These are phyloP conservation scores for Westerdykella aurantiaca DNA, from an alignment of 2,329 filamentous ascomycete genomes.

Conservation along the genomic window DNA sequence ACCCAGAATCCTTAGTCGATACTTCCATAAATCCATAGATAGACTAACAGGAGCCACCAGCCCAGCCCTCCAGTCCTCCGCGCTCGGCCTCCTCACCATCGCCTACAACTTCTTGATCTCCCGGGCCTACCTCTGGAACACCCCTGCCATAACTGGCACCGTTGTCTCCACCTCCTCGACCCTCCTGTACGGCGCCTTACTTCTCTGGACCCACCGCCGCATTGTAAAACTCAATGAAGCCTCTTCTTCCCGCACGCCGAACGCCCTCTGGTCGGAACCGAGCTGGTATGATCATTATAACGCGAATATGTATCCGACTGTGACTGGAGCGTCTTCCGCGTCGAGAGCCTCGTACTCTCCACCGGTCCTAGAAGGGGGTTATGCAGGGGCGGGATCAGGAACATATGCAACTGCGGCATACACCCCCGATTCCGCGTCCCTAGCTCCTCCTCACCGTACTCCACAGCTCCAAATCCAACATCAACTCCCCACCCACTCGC, in stretches of 20 bases:
- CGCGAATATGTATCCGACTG: constrained; percentile 43
- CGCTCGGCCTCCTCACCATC: constrained; percentile 45
- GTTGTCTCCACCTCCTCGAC: constrained; percentile 37
- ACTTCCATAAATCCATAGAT: background rate
- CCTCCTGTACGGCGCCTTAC: constrained; percentile 39
- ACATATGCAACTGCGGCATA: constrained; percentile 1
- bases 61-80: constrained; percentile 40
- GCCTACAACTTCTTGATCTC: constrained; percentile 45
- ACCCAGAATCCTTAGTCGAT: background rate
- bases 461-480: background rate
- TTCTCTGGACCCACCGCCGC: constrained; percentile 40
- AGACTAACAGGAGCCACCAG: constrained; percentile 19
- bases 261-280: constrained; percentile 32
- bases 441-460: background rate
- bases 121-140: constrained; percentile 39
- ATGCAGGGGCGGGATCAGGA: too few species aligned
- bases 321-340: constrained; percentile 7
- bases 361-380: too few species aligned
- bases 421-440: background rate
- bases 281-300: constrained; percentile 43
- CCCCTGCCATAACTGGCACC: constrained; percentile 40
- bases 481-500: constrained; percentile 1
- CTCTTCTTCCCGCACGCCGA: constrained; percentile 11
- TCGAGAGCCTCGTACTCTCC: too few species aligned
- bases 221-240: constrained; percentile 30